Evolutionary conservation across 169 alveolate genomes (phyloP).

Genomic region (Cyclospora cayetanensis): DNA sequence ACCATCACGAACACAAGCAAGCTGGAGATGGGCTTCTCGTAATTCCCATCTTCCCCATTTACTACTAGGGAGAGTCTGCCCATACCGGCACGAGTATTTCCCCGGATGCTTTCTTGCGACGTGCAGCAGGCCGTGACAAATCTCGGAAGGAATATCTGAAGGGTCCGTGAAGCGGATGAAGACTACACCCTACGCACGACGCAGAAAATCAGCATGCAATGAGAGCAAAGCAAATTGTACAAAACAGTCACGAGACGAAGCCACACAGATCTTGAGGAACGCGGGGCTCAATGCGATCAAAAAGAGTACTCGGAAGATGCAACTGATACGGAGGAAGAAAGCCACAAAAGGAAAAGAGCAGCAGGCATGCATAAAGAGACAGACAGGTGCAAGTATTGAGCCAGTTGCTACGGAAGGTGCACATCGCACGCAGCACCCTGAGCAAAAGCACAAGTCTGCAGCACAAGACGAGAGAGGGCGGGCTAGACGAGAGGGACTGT

Average conservation of each 20-base stretch:
- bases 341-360: too few relatives aligned
- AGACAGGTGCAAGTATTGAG: too few relatives aligned
- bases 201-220: not conserved
- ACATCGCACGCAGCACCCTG: too few relatives aligned
- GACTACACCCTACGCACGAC: constrained; percentile 3
- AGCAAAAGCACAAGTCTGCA: too few relatives aligned
- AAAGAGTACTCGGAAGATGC: not conserved
- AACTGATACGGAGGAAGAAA: not conserved
- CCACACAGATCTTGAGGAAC: not conserved
- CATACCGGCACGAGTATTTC: constrained; percentile 27
- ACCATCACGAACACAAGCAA: too few relatives aligned
- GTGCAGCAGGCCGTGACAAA: constrained; percentile 3
- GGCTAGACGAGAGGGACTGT: too few relatives aligned
- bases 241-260: not conserved
- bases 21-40: too few relatives aligned
- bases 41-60: not conserved
- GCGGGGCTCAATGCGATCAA: not conserved
- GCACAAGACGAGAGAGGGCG: too few relatives aligned
- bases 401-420: too few relatives aligned
- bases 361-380: too few relatives aligned
- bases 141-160: not conserved
- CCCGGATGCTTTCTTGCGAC: not conserved
- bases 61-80: not conserved
- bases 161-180: constrained; percentile 2
- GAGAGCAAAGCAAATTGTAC: not conserved